Percentiles rank a stretch among this genome's conserved stretches.
Evolutionary conservation across 2,329 filamentous ascomycete genomes (phyloP).

Genomic region (Teratosphaeria gauchensis): DNA sequence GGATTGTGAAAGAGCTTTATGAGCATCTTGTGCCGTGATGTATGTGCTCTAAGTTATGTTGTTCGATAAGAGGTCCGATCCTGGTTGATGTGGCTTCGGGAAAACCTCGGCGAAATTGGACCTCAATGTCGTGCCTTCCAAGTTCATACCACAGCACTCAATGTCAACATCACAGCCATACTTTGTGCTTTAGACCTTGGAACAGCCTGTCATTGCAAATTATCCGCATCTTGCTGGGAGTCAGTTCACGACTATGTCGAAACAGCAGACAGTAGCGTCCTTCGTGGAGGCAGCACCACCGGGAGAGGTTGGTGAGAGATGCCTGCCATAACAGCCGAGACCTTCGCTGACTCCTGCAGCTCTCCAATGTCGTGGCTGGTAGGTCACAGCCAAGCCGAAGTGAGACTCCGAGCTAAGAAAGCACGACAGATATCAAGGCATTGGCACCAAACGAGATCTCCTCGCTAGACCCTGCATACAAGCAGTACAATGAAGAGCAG

Average conservation of each 20-base stretch:
- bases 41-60: not conserved
- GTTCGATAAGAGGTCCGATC: not conserved
- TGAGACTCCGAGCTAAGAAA: not conserved
- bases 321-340: constrained; percentile 7
- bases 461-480: constrained; percentile 69
- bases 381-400: constrained; percentile 21
- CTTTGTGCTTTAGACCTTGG: not conserved
- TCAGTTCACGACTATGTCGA: constrained; percentile 9
- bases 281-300: constrained; percentile 93
- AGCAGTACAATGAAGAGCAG: constrained; percentile 95
- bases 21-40: too few species aligned
- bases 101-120: not conserved
- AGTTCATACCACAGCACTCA: not conserved
- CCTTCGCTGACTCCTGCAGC: constrained; percentile 42
- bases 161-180: not conserved
- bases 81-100: not conserved
- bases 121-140: not conserved
- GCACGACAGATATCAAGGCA: constrained; percentile 68
- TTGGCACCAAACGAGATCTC: constrained; percentile 62
- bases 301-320: constrained; percentile 64
- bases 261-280: constrained; percentile 44
- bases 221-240: not conserved
- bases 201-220: not conserved
- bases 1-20: too few species aligned
- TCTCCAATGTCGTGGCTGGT: constrained; percentile 83